A percentile compares a stretch with the other conserved stretches of the same genome.
These are phyloP conservation scores for Aspergillus aculeatinus DNA, from an alignment of 2,329 filamentous ascomycete species.

Conservation along the genomic window DNA sequence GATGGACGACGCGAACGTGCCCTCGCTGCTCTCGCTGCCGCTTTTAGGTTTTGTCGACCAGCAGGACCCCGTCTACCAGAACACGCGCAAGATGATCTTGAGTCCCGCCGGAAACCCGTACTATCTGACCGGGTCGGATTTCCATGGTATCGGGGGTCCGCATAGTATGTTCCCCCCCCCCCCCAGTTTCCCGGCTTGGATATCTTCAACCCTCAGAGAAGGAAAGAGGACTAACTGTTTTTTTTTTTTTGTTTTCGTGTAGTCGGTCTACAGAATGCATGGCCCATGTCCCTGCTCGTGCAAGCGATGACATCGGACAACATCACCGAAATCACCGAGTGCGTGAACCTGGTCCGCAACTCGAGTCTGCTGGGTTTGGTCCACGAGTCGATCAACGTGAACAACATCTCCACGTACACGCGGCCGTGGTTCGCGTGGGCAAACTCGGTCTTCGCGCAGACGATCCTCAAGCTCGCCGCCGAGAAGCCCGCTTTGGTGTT, in stretches of 20 bases:
- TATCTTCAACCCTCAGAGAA: too few species aligned
- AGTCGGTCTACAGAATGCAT: constrained; percentile 85
- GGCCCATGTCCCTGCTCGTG: constrained; percentile 93
- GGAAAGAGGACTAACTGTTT: constrained; percentile 25
- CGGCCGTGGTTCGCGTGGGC: constrained; percentile 97
- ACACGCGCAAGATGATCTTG: constrained; percentile 82
- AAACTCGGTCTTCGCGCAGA: constrained; percentile 92
- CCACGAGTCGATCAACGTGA: constrained; percentile 89
- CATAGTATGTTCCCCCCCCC: constrained; percentile 48
- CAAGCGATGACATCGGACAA: constrained; percentile 86
- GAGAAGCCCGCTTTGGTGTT: constrained; percentile 88
- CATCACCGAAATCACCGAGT: constrained; percentile 74
- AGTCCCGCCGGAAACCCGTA: constrained; percentile 80
- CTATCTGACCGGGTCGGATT: constrained; percentile 72
- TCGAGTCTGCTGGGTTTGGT: constrained; percentile 76
- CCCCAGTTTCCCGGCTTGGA: neutral
- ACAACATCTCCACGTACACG: constrained; percentile 68
- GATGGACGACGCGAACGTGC: constrained; percentile 67
- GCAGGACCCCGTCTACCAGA: constrained; percentile 73
- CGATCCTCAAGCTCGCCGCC: constrained; percentile 83
- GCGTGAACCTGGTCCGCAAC: constrained; percentile 71
- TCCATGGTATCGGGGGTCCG: constrained; percentile 83
- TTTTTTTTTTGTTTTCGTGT: constrained; percentile 41
- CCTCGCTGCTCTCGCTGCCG: constrained; percentile 61
- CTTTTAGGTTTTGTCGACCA: constrained; percentile 57